These are phyloP conservation scores for Pulveroboletus sp. DNA, from an alignment of 768 basidiomycete species.

Conservation along the genomic window DNA sequence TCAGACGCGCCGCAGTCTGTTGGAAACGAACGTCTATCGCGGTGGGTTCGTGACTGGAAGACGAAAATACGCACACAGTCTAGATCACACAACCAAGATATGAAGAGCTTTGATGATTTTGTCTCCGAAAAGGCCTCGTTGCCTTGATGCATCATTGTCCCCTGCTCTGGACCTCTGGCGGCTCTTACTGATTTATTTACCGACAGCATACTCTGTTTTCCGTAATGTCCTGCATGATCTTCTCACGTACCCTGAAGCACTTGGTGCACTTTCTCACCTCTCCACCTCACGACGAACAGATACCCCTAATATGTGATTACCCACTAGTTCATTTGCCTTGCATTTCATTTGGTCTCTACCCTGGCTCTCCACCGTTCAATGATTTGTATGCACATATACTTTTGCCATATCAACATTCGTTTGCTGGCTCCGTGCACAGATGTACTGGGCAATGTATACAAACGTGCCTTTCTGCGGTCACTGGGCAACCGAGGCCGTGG, in stretches of 20 bases:
- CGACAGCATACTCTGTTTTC: constrained; percentile 11
- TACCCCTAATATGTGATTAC: constrained; percentile 35
- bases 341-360: constrained; percentile 11
- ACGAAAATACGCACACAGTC: constrained; percentile 53
- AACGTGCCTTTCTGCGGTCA: constrained; percentile 6
- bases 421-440: constrained; percentile 3
- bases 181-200: constrained; percentile 19
- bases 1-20: constrained; percentile 17
- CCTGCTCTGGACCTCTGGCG: constrained; percentile 9
- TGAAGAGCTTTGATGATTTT: constrained; percentile 45
- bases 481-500: constrained; percentile 6
- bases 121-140: constrained; percentile 49
- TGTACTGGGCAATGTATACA: constrained; percentile 14
- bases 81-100: constrained; percentile 43
- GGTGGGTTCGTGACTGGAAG: constrained; percentile 69
- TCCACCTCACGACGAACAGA: constrained; percentile 21
- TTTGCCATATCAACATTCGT: constrained; percentile 9
- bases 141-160: constrained; percentile 20
- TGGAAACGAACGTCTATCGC: constrained; percentile 35
- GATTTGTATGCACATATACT: constrained; percentile 28
- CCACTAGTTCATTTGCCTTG: constrained; percentile 15
- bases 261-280: constrained; percentile 14
- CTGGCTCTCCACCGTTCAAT: constrained; percentile 12
- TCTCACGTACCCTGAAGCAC: constrained; percentile 16
- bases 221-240: constrained; percentile 22